Base-by-base conservation (phyloP, 176 grass and related monocot species). In the Calamus simplicifolius region DNA sequence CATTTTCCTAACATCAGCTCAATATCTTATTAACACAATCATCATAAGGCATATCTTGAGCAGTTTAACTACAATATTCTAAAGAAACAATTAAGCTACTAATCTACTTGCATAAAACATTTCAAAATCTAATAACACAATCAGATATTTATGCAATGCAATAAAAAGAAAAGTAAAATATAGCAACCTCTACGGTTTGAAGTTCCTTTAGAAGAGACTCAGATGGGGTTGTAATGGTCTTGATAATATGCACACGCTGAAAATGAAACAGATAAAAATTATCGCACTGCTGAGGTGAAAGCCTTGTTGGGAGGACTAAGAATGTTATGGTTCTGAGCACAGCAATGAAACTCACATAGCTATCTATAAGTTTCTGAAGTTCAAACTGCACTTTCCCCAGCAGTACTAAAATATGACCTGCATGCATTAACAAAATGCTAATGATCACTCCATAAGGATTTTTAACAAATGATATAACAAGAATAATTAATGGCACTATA, bases 361-460 rank as follows among this genome's bases (percentile, higher is more conserved):
- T 83, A 85, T 98, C 73, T 50, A 98, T 70, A 83, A 85, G 81
- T 67, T 92, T 98, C 71, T 79, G 87, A 76, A 98, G 93, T 75
- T 98, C 79, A 85, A 98, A 92, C 54, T 98, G 93, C 31, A 72
- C 68, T 70, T 92, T 92, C 51, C 93, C 93, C 16, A 98, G 81
- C 81, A 89, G 80, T 76, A 88, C 73, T 67, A 98, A 64, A 72
- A 89, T 87, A 60, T 83, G 78, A 67, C 86, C 93, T 98, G 75
- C 29, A 78, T 55, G 57, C 48, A 73, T 59, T 74, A 48, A 72
- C 48, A 50, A 62, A 51, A 25, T 62, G 19, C 1, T 58, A 69
- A 25, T 73, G 18, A 73, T 14, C 12, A 62, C 13, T 12, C 8
- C 35, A 35, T 64, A 56, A 79, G 17, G 5, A 5, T 26, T 26